Conservation (phyloP, 352 stramenopile genomes). For the Pilasporangium apinafurcum region DNA sequence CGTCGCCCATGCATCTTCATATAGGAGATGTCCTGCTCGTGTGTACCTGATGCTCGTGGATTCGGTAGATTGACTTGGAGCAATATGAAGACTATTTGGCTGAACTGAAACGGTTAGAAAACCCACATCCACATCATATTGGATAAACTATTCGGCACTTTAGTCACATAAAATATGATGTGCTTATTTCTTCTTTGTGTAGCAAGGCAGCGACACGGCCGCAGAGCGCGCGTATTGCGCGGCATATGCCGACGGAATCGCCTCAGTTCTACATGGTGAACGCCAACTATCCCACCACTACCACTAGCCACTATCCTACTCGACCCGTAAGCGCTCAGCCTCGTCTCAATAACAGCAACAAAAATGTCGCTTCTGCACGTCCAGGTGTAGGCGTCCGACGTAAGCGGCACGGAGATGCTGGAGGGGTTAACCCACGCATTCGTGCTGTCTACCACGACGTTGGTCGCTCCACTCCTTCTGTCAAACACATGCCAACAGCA, state of each 20-base stretch:
- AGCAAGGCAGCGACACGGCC: slow-evolving; percentile 33
- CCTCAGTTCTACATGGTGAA: slow-evolving; percentile 55
- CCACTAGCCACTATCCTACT: slow-evolving; percentile 2
- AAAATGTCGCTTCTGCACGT: background rate
- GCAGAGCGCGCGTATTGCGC: slow-evolving; percentile 25
- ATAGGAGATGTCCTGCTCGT: too few species aligned
- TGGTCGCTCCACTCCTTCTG: slow-evolving; percentile 7
- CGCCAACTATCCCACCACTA: slow-evolving; percentile 22
- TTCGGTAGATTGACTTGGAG: slow-evolving; percentile 45
- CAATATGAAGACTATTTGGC: slow-evolving; percentile 53
- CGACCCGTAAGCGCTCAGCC: slow-evolving; percentile 40
- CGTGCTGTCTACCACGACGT: slow-evolving; percentile 45
- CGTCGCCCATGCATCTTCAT: too few species aligned
- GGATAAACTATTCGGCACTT: too few species aligned
- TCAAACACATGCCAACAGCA: slow-evolving; percentile 12
- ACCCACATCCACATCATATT: too few species aligned
- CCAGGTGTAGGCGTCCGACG: slow-evolving; percentile 18
- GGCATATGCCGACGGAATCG: slow-evolving; percentile 34
- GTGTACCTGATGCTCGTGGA: background rate
- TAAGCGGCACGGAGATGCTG: slow-evolving; percentile 25
- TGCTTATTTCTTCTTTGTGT: background rate
- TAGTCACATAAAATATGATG: background rate
- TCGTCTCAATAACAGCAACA: slow-evolving; percentile 10
- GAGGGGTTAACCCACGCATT: slow-evolving; percentile 27
- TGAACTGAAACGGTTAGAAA: slow-evolving; percentile 33